A percentile compares a stretch with the other conserved stretches of the same genome.
These are phyloP conservation scores for Trametes sanguinea DNA, from an alignment of 768 basidiomycete genomes.

Conservation along the genomic window DNA sequence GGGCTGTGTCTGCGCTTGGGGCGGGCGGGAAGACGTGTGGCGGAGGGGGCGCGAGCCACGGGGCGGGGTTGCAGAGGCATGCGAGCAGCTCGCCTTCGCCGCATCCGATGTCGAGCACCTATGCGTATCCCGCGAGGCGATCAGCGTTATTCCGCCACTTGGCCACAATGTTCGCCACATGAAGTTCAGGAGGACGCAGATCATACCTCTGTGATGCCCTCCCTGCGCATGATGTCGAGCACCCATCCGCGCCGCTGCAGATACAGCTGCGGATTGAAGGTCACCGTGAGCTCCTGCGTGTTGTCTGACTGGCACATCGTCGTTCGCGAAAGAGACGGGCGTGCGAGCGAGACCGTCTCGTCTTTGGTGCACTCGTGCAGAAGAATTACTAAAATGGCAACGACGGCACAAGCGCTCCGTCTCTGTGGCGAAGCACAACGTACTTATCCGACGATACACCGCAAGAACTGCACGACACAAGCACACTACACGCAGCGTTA, in stretches of 20 bases:
- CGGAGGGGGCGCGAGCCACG: slow-evolving; percentile 55
- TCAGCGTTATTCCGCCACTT: background rate
- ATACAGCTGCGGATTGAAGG: slow-evolving; percentile 31
- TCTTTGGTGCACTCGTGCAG: background rate
- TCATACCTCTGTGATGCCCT: slow-evolving; percentile 27
- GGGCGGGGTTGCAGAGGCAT: slow-evolving; percentile 72
- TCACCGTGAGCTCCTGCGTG: slow-evolving; percentile 29
- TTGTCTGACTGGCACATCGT: slow-evolving; percentile 10
- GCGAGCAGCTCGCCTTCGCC: slow-evolving; percentile 77
- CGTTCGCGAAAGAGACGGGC: background rate
- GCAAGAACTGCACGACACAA: background rate
- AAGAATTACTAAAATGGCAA: slow-evolving; percentile 3
- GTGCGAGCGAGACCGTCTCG: background rate
- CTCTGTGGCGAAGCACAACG: no score
- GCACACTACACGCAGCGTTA: no score
- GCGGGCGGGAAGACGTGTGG: slow-evolving; percentile 13
- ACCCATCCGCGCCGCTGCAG: slow-evolving; percentile 34
- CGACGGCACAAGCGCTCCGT: background rate
- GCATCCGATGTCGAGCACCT: slow-evolving; percentile 86
- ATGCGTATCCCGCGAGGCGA: background rate
- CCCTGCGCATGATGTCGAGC: slow-evolving; percentile 30
- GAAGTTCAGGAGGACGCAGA: background rate
- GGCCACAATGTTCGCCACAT: background rate
- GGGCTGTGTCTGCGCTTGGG: slow-evolving; percentile 6
- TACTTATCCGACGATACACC: background rate